Conservation (phyloP, 2,329 filamentous ascomycete genomes). For the Paracoccidioides brasiliensis region DNA sequence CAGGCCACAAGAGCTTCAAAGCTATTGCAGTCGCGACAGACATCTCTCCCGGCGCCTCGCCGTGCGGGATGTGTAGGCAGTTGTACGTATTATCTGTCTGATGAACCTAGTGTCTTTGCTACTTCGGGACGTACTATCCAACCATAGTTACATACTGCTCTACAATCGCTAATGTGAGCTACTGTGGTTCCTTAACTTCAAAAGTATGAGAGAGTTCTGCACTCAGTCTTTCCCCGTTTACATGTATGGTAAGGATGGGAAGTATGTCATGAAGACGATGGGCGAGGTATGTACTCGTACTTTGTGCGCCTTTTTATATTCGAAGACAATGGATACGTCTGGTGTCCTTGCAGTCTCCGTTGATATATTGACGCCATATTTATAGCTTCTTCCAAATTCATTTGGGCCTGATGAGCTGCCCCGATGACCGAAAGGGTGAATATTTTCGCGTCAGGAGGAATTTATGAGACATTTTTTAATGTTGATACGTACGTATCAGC, state of each 20-base stretch:
- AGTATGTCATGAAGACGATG: constrained; percentile 35
- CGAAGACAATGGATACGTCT: neutral
- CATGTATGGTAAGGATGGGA: constrained; percentile 79
- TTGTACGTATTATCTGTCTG: constrained; percentile 42
- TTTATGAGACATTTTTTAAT: neutral
- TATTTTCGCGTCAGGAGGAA: neutral
- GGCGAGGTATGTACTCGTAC: constrained; percentile 21
- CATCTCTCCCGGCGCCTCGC: constrained; percentile 51
- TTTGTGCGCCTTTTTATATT: neutral
- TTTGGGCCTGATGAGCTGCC: constrained; percentile 52
- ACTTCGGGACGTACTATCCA: neutral
- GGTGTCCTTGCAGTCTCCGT: neutral
- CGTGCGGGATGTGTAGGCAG: constrained; percentile 93
- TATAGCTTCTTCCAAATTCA: constrained; percentile 52
- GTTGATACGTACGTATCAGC: neutral
- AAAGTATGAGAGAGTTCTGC: constrained; percentile 60
- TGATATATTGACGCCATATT: neutral
- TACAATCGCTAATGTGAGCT: neutral
- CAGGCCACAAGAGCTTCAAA: constrained; percentile 46
- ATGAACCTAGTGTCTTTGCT: neutral
- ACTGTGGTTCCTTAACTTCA: neutral
- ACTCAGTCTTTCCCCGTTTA: constrained; percentile 59
- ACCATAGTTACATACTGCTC: too few relatives aligned
- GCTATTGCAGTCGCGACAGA: constrained; percentile 81
- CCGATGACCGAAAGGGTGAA: neutral